phyloP scores from a whole-genome alignment of 768 basidiomycete genomes.

The Russula vinacea region DNA sequence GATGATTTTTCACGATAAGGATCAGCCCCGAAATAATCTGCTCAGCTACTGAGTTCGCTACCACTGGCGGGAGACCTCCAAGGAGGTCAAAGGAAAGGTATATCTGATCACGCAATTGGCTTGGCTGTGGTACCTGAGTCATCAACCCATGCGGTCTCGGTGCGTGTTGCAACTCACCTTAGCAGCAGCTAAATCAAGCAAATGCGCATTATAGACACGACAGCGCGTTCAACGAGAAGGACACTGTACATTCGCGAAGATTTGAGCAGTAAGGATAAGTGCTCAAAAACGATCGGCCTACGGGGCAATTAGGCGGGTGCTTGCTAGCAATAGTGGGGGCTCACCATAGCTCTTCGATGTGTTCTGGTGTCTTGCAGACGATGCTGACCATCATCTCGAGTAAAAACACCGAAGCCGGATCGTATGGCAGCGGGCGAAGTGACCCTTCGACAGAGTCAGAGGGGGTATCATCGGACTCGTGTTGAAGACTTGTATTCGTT shows the following conservation, averaged over 20 bases:
- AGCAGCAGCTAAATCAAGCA: slow-evolving; percentile 78
- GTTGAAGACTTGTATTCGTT: slow-evolving; percentile 74
- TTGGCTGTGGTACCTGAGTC: slow-evolving; percentile 46
- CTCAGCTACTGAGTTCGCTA: slow-evolving; percentile 85
- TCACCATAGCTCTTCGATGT: slow-evolving; percentile 88
- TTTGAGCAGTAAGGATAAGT: slow-evolving; percentile 76
- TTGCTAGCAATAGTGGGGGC: slow-evolving; percentile 30
- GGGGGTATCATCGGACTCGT: slow-evolving; percentile 59
- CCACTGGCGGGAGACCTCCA: slow-evolving; percentile 67
- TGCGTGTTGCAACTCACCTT: slow-evolving; percentile 49
- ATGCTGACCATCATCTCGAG: slow-evolving; percentile 94
- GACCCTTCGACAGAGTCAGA: slow-evolving; percentile 42
- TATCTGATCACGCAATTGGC: slow-evolving; percentile 79
- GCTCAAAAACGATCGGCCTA: slow-evolving; percentile 95
- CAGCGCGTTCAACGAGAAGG: slow-evolving; percentile 89
- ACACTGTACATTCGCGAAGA: slow-evolving; percentile 80
- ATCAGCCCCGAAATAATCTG: slow-evolving; percentile 85
- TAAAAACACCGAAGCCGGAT: slow-evolving; percentile 92
- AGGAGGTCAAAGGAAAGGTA: slow-evolving; percentile 92
- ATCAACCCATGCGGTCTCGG: not conserved
- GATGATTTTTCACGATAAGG: slow-evolving; percentile 73
- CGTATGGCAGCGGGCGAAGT: slow-evolving; percentile 71
- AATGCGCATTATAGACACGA: slow-evolving; percentile 83
- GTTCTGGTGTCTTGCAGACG: slow-evolving; percentile 66
- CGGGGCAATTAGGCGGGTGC: slow-evolving; percentile 8